phyloP scores from a whole-genome alignment of 2,329 filamentous ascomycete species.

The Epichloe baconii region DNA sequence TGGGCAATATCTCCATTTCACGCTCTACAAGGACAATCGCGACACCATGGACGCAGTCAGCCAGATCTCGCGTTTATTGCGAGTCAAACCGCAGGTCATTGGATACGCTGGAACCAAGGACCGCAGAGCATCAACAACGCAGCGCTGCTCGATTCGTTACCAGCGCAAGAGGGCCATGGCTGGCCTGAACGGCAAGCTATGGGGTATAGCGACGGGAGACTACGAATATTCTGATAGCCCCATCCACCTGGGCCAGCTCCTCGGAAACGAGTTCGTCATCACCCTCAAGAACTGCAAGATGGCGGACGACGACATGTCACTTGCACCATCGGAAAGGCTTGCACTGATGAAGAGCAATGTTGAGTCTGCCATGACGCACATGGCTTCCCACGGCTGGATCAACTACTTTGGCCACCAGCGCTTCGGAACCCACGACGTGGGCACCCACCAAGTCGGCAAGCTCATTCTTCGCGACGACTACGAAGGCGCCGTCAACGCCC shows the following conservation, averaged over 20 bases:
- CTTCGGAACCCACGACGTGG: constrained; percentile 77
- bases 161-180: constrained; percentile 46
- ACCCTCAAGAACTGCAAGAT: constrained; percentile 77
- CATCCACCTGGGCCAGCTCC: constrained; percentile 70
- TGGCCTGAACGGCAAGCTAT: constrained; percentile 49
- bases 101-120: constrained; percentile 78
- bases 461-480: constrained; percentile 75
- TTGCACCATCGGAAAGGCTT: constrained; percentile 16
- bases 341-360: constrained; percentile 26
- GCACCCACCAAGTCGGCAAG: constrained; percentile 74
- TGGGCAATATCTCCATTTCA: constrained; percentile 80
- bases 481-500: constrained; percentile 62
- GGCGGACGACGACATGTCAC: constrained; percentile 20
- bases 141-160: constrained; percentile 56
- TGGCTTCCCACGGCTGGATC: constrained; percentile 70
- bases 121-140: constrained; percentile 71
- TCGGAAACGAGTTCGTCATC: constrained; percentile 86
- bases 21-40: constrained; percentile 91
- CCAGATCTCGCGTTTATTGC: constrained; percentile 61
- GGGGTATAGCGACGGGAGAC: constrained; percentile 58
- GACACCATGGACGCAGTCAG: constrained; percentile 87
- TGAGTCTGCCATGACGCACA: constrained; percentile 47
- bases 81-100: constrained; percentile 63
- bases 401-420: constrained; percentile 98
- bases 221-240: constrained; percentile 62